Conservation (phyloP, 2,329 filamentous ascomycete genomes). For the Xylaria hypoxylon region DNA sequence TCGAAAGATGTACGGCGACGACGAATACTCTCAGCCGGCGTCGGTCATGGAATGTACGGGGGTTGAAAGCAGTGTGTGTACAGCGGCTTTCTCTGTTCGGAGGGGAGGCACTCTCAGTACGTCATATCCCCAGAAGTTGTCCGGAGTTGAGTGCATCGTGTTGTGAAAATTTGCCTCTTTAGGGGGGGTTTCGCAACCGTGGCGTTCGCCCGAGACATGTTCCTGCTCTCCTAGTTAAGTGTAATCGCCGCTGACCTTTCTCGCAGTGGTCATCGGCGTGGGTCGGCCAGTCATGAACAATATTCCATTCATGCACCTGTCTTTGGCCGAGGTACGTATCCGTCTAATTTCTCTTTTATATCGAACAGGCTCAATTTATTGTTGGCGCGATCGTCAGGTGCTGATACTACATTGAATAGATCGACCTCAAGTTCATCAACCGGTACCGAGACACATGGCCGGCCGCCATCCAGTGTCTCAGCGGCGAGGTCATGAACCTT, state of each 20-base stretch:
- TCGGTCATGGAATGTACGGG: slow-evolving; percentile 75
- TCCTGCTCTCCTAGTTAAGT: slow-evolving; percentile 2
- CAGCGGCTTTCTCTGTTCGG: slow-evolving; percentile 67
- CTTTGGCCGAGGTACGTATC: slow-evolving; percentile 65
- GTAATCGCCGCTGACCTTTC: slow-evolving; percentile 19
- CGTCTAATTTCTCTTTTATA: neutral
- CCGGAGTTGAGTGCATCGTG: neutral
- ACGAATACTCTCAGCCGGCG: slow-evolving; percentile 68
- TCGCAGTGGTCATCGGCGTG: slow-evolving; percentile 69
- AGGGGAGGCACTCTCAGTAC: slow-evolving; percentile 66
- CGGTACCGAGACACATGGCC: slow-evolving; percentile 78
- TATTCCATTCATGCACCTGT: slow-evolving; percentile 74
- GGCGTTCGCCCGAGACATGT: slow-evolving; percentile 34
- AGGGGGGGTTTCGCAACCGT: neutral
- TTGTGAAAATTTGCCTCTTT: slow-evolving; percentile 26
- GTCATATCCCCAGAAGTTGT: slow-evolving; percentile 25
- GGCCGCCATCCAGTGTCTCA: slow-evolving; percentile 69
- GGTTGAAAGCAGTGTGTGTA: slow-evolving; percentile 71
- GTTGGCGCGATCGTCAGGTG: slow-evolving; percentile 9
- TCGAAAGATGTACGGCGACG: slow-evolving; percentile 61
- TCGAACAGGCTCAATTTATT: slow-evolving; percentile 9
- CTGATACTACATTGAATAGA: slow-evolving; percentile 54
- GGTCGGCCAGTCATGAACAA: slow-evolving; percentile 72
- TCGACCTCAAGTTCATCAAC: slow-evolving; percentile 77
- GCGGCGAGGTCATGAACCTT: slow-evolving; percentile 69